Evolutionary conservation across 805 yeast genomes (phyloP).

Genomic region (Scheffersomyces lignosus): DNA sequence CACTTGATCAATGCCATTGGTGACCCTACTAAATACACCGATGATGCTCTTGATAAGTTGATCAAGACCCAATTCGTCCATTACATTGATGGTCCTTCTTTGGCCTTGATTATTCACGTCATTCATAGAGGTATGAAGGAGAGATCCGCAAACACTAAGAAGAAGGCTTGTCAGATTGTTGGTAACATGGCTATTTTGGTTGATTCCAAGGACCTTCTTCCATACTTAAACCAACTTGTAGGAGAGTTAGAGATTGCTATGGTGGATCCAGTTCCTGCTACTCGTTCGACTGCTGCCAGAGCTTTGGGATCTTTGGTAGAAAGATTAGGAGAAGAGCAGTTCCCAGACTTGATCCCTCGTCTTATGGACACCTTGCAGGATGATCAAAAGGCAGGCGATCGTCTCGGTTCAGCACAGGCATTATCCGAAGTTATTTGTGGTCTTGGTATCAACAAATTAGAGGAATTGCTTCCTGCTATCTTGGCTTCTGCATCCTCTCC

Average conservation of each 20-base stretch:
- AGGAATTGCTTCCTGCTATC: constrained; percentile 81
- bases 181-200: constrained; percentile 98
- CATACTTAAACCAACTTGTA: constrained; percentile 76
- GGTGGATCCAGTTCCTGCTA: constrained; percentile 98
- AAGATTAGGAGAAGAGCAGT: constrained; percentile 91
- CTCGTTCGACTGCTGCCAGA: constrained; percentile 96
- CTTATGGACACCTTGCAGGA: constrained; percentile 75
- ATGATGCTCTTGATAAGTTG: constrained; percentile 79
- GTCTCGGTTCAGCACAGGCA: constrained; percentile 97
- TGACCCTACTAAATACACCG: constrained; percentile 90
- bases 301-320: constrained; percentile 96
- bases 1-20: constrained; percentile 87
- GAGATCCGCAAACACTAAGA: constrained; percentile 88
- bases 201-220: constrained; percentile 79
- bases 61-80: constrained; percentile 93
- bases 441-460: constrained; percentile 82
- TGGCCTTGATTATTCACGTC: constrained; percentile 92
- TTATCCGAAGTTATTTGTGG: constrained; percentile 92
- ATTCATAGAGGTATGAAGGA: constrained; percentile 94
- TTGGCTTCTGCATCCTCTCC: constrained; percentile 66
- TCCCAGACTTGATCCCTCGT: constrained; percentile 88
- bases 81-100: constrained; percentile 96
- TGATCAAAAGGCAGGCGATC: constrained; percentile 78
- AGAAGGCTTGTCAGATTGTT: constrained; percentile 95
- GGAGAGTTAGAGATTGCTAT: constrained; percentile 86